Base-by-base conservation (phyloP, 768 basidiomycete species). In the Kwoniella europaea region DNA sequence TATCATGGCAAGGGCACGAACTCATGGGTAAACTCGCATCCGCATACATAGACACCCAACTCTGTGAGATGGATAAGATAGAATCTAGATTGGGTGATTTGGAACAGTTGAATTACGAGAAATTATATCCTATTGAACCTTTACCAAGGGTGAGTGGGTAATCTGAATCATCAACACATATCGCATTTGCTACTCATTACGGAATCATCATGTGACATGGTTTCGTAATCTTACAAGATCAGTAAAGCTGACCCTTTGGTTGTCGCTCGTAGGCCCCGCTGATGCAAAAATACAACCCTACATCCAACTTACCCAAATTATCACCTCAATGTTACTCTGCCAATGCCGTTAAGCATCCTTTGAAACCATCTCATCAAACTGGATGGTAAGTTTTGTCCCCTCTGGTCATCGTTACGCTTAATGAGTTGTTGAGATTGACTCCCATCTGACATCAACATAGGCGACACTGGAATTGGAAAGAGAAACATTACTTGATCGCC, bases 321-420 rank as follows among this genome's bases (percentile, higher is more conserved):
- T 27, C 63, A 43, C 79, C 79, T 0, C 69, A 71, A 43, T 80
- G 79, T 60, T 75, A 73, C 57, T 75, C 76, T 3, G 73, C 69
- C 44, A 75, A 76, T 29, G 68, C 76, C 13, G 44, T 60, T n/a
- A 71, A 65, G 42, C 63, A 77, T 54, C 68, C 67, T 18, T 63
- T 80, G 13, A 64, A 67, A 22, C 76, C 78, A 6, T n/a, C 67
- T 6, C 52, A 67, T n/a, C 43, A 65, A 15, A 29, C 71, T n/a
- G 79, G 79, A 55, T 80, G 79, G 77, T 75, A 50, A 69, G 76
- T 63, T n/a, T n/a, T n/a, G n/a, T n/a, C n/a, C n/a, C n/a, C n/a
- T n/a, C n/a, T n/a, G n/a, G n/a, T n/a, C n/a, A n/a, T n/a, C n/a
- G n/a, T n/a, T n/a, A n/a, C n/a, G n/a, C n/a, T n/a, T n/a, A n/a